Percentiles rank a stretch among this genome's conserved stretches.
Evolutionary conservation across 164 flowering plant genomes (phyloP).

Genomic region (Magnolia kwangsiensis): DNA sequence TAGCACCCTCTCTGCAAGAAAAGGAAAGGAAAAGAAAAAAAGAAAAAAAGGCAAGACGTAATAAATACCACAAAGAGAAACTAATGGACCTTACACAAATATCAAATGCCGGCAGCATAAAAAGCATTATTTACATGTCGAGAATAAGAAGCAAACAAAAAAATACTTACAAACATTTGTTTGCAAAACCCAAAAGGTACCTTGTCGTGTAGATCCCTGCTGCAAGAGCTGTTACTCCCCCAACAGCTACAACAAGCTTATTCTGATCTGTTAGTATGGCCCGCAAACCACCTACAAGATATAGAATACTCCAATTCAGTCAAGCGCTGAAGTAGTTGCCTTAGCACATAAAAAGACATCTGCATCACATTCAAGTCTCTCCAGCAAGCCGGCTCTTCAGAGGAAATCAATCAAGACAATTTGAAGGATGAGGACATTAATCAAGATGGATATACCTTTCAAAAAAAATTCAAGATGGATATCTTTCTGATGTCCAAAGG

Average conservation of each 20-base stretch:
- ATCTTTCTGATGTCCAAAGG: neutral
- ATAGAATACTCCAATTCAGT: neutral
- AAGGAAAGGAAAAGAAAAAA: constrained; percentile 1
- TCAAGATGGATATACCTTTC: neutral
- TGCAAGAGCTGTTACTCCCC: constrained; percentile 96
- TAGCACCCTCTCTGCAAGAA: constrained; percentile 88
- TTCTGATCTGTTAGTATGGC: constrained; percentile 69
- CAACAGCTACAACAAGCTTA: constrained; percentile 79
- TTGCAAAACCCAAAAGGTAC: constrained; percentile 26
- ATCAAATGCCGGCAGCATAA: neutral
- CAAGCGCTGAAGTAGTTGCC: too few relatives aligned
- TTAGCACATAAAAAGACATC: neutral
- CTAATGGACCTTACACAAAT: neutral
- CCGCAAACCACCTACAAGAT: constrained; percentile 70
- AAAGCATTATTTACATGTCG: neutral
- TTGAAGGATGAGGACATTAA: neutral
- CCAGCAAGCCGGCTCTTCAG: too few relatives aligned
- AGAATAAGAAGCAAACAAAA: neutral
- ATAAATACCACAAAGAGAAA: neutral
- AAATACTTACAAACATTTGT: neutral
- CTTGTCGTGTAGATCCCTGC: constrained; percentile 96
- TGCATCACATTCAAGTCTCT: neutral
- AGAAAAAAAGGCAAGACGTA: too few relatives aligned
- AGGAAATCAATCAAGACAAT: neutral
- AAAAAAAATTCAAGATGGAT: neutral